Percentiles rank a stretch among this genome's conserved stretches.
Evolutionary conservation across 1,284 basidiomycete genomes (phyloP).

Genomic region (Sanguinoderma infundibulare): DNA sequence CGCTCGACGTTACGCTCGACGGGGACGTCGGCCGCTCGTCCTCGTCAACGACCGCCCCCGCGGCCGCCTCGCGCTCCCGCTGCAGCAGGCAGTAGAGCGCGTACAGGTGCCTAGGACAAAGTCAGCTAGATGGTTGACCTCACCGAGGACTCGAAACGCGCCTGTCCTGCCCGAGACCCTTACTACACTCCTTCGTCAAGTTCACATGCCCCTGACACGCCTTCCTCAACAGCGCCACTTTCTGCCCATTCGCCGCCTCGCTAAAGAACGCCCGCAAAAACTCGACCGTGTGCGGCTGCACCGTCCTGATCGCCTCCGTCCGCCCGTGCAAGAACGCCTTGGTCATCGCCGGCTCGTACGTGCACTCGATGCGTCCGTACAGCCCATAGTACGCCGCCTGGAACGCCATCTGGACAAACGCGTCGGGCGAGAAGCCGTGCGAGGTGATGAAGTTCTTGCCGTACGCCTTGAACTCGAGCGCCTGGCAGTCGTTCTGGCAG

Average conservation of each 20-base stretch:
- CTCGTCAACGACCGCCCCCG: constrained; percentile 36
- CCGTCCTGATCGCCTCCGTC: constrained; percentile 93
- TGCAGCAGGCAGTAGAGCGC: constrained; percentile 86
- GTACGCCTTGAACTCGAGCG: constrained; percentile 85
- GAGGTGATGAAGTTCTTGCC: constrained; percentile 89
- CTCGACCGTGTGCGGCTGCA: constrained; percentile 84
- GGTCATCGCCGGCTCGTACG: constrained; percentile 99
- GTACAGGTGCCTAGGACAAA: constrained; percentile 70
- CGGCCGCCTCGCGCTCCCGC: constrained; percentile 61
- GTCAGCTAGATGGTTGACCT: not conserved
- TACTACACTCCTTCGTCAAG: constrained; percentile 86
- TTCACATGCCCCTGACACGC: constrained; percentile 91
- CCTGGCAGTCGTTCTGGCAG: constrained; percentile 96
- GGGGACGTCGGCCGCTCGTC: constrained; percentile 46
- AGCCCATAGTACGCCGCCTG: constrained; percentile 96
- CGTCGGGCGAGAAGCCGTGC: constrained; percentile 92
- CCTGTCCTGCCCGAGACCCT: constrained; percentile 92
- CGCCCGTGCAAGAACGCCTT: constrained; percentile 94
- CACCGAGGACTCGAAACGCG: no score
- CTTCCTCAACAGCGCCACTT: constrained; percentile 77
- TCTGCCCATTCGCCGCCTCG: constrained; percentile 71
- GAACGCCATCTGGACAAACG: constrained; percentile 96
- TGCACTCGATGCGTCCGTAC: constrained; percentile 92
- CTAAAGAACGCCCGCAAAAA: constrained; percentile 92
- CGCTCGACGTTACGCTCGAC: constrained; percentile 27